A percentile compares a stretch with the other conserved stretches of the same genome.
phyloP scores from a whole-genome alignment of 768 basidiomycete genomes.

The Kwoniella shandongensis region DNA sequence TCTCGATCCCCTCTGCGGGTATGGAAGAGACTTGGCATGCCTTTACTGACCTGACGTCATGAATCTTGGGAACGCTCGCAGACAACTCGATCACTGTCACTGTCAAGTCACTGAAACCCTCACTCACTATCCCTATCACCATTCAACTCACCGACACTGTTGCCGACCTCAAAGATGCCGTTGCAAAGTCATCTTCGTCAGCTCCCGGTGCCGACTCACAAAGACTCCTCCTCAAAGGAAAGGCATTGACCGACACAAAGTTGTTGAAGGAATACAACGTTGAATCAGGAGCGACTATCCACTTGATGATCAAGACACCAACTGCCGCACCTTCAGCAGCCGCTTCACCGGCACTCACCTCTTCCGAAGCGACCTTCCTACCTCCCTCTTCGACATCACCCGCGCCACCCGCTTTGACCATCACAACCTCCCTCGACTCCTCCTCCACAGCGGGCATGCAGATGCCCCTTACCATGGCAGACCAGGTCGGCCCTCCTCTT shows the following conservation, averaged over 20 bases:
- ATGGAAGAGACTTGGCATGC: too few relatives aligned
- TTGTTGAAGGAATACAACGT: slow-evolving; percentile 87
- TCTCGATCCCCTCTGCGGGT: not conserved
- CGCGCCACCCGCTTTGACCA: slow-evolving; percentile 38
- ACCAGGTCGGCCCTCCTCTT: slow-evolving; percentile 54
- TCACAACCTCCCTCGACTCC: slow-evolving; percentile 41
- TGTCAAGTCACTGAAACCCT: slow-evolving; percentile 90
- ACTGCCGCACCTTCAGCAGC: slow-evolving; percentile 55
- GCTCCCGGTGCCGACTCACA: slow-evolving; percentile 80
- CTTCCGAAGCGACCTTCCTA: slow-evolving; percentile 17
- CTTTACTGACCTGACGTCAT: slow-evolving; percentile 1
- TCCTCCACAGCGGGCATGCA: slow-evolving; percentile 33
- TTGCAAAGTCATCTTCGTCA: slow-evolving; percentile 60
- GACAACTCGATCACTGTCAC: slow-evolving; percentile 61
- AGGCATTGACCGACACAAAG: slow-evolving; percentile 83
- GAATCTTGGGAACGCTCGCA: not conserved
- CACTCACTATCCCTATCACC: slow-evolving; percentile 69
- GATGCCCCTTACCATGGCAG: slow-evolving; percentile 59
- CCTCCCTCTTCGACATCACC: slow-evolving; percentile 31
- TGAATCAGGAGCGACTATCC: slow-evolving; percentile 76
- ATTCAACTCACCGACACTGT: slow-evolving; percentile 77
- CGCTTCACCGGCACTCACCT: slow-evolving; percentile 10
- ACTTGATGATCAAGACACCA: slow-evolving; percentile 78
- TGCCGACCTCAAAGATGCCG: slow-evolving; percentile 70
- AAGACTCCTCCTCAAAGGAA: slow-evolving; percentile 87